Evolutionary conservation across 2,329 filamentous ascomycete genomes (phyloP).

Genomic region (Zymoseptoria pseudotritici): DNA sequence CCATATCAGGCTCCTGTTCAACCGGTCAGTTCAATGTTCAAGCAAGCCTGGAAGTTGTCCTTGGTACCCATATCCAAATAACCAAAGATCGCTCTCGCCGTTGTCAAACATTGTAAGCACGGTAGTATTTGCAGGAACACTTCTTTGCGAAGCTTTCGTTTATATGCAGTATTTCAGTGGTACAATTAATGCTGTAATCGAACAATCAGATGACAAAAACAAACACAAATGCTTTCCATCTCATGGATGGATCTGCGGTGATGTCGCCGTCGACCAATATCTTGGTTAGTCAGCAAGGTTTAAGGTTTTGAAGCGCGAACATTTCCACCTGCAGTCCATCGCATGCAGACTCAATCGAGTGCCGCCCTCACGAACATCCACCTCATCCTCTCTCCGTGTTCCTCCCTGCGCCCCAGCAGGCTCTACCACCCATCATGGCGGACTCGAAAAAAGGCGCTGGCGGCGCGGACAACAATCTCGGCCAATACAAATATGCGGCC

Average conservation of each 20-base stretch:
- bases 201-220: no score
- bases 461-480: conserved; percentile 28
- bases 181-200: no score
- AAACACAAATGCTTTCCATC: no score
- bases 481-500: conserved; percentile 34
- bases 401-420: neutral
- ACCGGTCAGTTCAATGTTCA: conserved; percentile 6
- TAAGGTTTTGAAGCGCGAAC: neutral
- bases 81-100: conserved; percentile 63
- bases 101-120: conserved; percentile 6
- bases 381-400: neutral
- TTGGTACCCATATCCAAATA: conserved; percentile 87
- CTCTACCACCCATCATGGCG: conserved; percentile 20
- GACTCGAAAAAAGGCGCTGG: conserved; percentile 25
- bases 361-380: neutral
- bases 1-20: conserved; percentile 81
- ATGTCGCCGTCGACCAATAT: no score
- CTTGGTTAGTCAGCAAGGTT: neutral
- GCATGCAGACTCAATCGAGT: conserved; percentile 2
- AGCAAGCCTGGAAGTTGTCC: conserved; percentile 16
- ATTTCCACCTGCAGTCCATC: neutral
- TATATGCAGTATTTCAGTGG: neutral
- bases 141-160: neutral
- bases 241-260: no score
- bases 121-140: neutral